Percentiles rank a stretch among this genome's conserved stretches.
These are phyloP conservation scores for Ceriops tagal DNA, from an alignment of 345 rosid genomes.

Conservation along the genomic window DNA sequence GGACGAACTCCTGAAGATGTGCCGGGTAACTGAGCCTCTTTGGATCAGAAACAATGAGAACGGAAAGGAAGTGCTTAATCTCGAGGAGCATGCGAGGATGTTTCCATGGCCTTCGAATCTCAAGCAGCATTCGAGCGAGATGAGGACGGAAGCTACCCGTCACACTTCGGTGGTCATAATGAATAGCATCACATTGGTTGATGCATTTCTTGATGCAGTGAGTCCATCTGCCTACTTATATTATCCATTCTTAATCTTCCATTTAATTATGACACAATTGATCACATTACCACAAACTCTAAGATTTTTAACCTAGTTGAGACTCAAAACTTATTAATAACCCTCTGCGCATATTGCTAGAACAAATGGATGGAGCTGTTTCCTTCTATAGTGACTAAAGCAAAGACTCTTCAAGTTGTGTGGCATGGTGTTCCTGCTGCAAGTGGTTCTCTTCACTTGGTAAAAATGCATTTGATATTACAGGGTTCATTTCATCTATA, in stretches of 20 bases:
- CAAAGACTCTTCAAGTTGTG: conserved; percentile 68
- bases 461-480: conserved; percentile 19
- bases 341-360: conserved; percentile 26
- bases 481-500: neutral
- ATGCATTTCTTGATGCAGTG: conserved; percentile 79
- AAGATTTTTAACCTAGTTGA: no score
- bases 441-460: conserved; percentile 83
- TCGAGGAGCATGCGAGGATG: conserved; percentile 57
- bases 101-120: conserved; percentile 61
- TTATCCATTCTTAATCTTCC: neutral
- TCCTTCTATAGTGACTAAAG: conserved; percentile 85
- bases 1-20: conserved; percentile 68
- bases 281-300: no score
- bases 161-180: conserved; percentile 73
- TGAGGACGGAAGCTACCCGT: conserved; percentile 68
- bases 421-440: conserved; percentile 59
- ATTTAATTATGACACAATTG: no score
- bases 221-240: conserved; percentile 10
- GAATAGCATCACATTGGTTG: conserved; percentile 81
- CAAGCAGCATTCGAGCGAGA: conserved; percentile 37
- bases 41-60: conserved; percentile 50
- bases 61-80: conserved; percentile 44
- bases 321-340: neutral
- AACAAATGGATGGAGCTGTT: conserved; percentile 87
- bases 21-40: conserved; percentile 53